Conservation (phyloP, 2,329 filamentous ascomycete species). For the Ascochyta rabiei region DNA sequence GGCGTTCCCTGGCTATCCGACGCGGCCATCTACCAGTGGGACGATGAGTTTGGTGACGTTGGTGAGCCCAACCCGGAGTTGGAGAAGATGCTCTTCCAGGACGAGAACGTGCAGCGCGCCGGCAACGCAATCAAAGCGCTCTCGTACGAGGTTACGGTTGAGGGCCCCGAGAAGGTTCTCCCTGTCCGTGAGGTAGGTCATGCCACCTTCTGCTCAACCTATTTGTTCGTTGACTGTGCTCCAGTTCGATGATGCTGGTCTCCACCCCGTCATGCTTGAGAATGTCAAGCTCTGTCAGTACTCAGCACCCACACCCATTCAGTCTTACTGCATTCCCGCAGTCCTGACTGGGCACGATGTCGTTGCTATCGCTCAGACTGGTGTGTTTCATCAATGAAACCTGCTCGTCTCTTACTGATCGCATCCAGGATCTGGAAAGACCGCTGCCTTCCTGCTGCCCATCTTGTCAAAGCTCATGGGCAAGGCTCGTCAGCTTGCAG, state of each 20-base stretch:
- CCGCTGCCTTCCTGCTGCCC: slow-evolving; percentile 87
- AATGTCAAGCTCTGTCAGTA: slow-evolving; percentile 81
- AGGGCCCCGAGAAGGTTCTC: slow-evolving; percentile 54
- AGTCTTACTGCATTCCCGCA: slow-evolving; percentile 82
- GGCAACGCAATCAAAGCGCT: slow-evolving; percentile 71
- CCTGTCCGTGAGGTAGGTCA: slow-evolving; percentile 59
- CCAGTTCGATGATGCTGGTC: slow-evolving; percentile 74
- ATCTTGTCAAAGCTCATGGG: slow-evolving; percentile 93
- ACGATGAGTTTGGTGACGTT: slow-evolving; percentile 84
- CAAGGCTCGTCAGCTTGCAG: slow-evolving; percentile 87
- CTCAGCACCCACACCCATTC: slow-evolving; percentile 78
- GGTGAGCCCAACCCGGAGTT: slow-evolving; percentile 73
- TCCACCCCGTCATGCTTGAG: slow-evolving; percentile 81
- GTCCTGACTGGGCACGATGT: slow-evolving; percentile 79
- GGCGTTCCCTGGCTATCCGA: slow-evolving; percentile 56
- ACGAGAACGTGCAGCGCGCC: slow-evolving; percentile 56
- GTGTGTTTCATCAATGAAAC: slow-evolving; percentile 57
- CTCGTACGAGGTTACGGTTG: slow-evolving; percentile 57
- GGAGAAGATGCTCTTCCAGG: slow-evolving; percentile 75
- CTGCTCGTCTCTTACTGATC: slow-evolving; percentile 3
- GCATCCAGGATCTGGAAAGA: slow-evolving; percentile 88
- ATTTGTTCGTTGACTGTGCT: slow-evolving; percentile 1
- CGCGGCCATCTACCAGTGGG: slow-evolving; percentile 79
- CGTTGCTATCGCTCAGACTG: slow-evolving; percentile 90
- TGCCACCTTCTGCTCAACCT: too few species aligned